Evolutionary conservation across 2,329 filamentous ascomycete species (phyloP).

Genomic region (Lasiodiplodia citricola): DNA sequence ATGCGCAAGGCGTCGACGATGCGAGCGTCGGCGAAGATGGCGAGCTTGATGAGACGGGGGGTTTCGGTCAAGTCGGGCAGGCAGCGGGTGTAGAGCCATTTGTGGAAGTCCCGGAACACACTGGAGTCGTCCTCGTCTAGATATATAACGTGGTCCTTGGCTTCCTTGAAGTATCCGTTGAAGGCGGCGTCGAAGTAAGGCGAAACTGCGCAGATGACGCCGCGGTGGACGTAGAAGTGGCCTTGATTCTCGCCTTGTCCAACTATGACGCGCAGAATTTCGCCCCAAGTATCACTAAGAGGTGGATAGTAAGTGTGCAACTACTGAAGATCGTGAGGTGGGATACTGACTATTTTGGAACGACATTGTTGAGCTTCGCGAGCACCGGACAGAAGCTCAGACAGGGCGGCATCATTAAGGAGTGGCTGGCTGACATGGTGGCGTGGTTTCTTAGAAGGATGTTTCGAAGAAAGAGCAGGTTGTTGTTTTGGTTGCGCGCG

Average conservation of each 20-base stretch:
- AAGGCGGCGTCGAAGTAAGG: conserved; percentile 34
- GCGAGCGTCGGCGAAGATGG: neutral
- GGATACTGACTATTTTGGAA: too few species aligned
- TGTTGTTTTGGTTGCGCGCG: too few species aligned
- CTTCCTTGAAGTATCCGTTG: conserved; percentile 32
- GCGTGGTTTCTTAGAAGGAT: too few species aligned
- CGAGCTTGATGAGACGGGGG: neutral
- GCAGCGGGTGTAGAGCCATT: neutral
- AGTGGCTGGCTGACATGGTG: too few species aligned
- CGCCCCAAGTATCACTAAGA: neutral
- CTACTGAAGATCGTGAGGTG: neutral
- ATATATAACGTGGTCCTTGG: neutral
- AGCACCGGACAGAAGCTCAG: too few species aligned
- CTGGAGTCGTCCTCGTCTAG: neutral
- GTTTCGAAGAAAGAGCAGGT: too few species aligned
- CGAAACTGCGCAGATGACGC: conserved; percentile 32
- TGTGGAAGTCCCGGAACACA: neutral
- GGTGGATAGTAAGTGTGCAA: neutral
- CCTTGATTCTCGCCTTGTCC: conserved; percentile 29
- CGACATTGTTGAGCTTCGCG: too few species aligned
- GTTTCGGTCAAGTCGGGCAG: neutral
- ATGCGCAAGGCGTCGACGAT: neutral
- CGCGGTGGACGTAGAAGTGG: conserved; percentile 33
- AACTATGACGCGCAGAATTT: conserved; percentile 31
- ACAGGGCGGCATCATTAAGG: too few species aligned